phyloP scores from a whole-genome alignment of 2,329 filamentous ascomycete species.

The Fusarium sambucinum region DNA sequence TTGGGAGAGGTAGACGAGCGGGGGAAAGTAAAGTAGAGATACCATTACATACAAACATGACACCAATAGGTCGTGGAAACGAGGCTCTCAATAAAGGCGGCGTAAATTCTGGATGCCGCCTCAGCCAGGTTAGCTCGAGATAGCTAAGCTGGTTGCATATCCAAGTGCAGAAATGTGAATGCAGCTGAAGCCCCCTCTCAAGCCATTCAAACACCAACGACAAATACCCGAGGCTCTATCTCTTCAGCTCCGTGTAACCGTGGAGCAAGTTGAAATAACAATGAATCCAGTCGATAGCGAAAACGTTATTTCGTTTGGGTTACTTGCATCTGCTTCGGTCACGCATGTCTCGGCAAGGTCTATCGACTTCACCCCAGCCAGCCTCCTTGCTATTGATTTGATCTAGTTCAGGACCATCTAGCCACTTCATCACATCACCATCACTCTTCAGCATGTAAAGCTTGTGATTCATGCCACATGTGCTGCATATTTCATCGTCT shows the following conservation, averaged over 20 bases:
- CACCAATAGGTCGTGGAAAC: conserved; percentile 17
- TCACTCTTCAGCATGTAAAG: conserved; percentile 8
- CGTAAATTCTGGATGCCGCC: conserved; percentile 28
- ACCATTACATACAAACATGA: conserved; percentile 2
- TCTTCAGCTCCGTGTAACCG: conserved; percentile 26
- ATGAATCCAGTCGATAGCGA: neutral
- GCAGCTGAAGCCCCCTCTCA: conserved; percentile 34
- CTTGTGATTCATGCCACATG: conserved; percentile 18
- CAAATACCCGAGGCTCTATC: conserved; percentile 7
- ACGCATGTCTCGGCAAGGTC: conserved; percentile 1
- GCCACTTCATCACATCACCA: conserved; percentile 25
- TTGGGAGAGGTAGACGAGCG: conserved; percentile 2
- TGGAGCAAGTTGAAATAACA: neutral
- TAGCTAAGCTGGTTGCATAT: conserved; percentile 15
- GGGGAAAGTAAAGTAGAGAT: neutral
- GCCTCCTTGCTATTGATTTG: conserved; percentile 16
- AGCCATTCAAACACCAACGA: conserved; percentile 21
- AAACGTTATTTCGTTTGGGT: neutral
- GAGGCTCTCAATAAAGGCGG: conserved; percentile 15
- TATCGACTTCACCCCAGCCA: conserved; percentile 16
- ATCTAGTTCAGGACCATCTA: conserved; percentile 15
- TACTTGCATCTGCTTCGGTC: neutral
- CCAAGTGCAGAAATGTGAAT: conserved; percentile 3
- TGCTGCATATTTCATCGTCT: conserved; percentile 31
- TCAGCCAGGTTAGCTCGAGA: conserved; percentile 24